phyloP scores from a whole-genome alignment of 345 rosid genomes.

The Gossypium rotundifolium region DNA sequence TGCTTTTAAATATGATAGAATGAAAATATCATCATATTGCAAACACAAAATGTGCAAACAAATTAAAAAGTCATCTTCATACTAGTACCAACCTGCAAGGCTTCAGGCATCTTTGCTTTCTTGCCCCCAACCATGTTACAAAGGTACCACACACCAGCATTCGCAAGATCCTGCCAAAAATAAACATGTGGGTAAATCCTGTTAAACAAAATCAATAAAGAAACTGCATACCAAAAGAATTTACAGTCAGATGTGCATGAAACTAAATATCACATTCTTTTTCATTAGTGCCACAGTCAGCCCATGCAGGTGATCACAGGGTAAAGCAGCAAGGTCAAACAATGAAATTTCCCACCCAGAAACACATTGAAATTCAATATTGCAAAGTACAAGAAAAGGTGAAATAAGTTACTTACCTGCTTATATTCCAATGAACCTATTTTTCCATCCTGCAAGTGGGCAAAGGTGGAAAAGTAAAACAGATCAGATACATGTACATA shows the following conservation, averaged over 20 bases:
- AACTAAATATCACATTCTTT: not conserved
- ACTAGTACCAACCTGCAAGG: conserved; percentile 32
- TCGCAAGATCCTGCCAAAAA: conserved; percentile 35
- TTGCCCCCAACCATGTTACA: conserved; percentile 38
- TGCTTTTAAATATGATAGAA: not conserved
- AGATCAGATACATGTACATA: not conserved
- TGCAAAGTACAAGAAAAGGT: not conserved
- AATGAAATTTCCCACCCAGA: not conserved
- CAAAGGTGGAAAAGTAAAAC: not conserved
- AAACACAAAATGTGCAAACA: not conserved
- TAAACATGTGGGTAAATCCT: not conserved
- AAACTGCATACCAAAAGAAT: not conserved
- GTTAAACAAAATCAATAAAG: not conserved
- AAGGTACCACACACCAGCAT: conserved; percentile 35
- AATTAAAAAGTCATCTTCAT: not conserved
- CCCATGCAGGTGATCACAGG: not conserved
- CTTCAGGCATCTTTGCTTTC: conserved; percentile 29
- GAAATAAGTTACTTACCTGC: conserved; percentile 47
- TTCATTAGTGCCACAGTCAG: not conserved
- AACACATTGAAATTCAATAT: not conserved
- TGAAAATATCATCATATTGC: not conserved
- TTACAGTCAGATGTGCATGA: not conserved
- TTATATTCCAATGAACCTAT: conserved; percentile 65
- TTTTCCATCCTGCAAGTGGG: conserved; percentile 68
- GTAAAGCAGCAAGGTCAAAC: not conserved